Evolutionary conservation across 1,139 yeast species (phyloP).

Genomic region (Barnettozyma hawaiiensis): DNA sequence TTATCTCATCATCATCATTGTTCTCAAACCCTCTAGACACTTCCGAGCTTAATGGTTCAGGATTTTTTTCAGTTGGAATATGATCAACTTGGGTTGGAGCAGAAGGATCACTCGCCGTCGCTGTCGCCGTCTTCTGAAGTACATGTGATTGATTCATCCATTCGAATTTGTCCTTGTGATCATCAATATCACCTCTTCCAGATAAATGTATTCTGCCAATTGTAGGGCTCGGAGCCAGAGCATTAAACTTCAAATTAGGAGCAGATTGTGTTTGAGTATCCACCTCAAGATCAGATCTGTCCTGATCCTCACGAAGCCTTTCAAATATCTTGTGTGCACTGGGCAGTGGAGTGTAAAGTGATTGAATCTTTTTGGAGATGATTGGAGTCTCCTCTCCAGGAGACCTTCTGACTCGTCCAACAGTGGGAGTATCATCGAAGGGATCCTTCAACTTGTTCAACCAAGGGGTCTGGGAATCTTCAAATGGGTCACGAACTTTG

Average conservation of each 20-base stretch:
- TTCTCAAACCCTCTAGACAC: background rate
- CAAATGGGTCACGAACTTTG: conserved; percentile 18
- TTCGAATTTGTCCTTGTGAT: background rate
- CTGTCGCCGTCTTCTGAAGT: background rate
- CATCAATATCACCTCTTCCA: background rate
- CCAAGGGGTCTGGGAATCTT: conserved; percentile 25
- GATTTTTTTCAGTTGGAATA: background rate
- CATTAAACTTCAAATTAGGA: conserved; percentile 18
- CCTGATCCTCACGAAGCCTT: conserved; percentile 18
- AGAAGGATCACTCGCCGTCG: background rate
- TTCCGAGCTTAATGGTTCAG: background rate
- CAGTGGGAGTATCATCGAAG: conserved; percentile 24
- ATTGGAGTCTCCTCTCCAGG: conserved; percentile 13
- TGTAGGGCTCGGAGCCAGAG: conserved; percentile 9
- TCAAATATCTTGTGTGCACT: conserved; percentile 21
- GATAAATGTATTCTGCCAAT: background rate
- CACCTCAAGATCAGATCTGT: conserved; percentile 15
- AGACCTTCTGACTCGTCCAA: conserved; percentile 6
- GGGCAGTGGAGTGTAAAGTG: conserved; percentile 12
- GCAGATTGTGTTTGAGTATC: conserved; percentile 21
- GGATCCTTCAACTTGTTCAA: conserved; percentile 24
- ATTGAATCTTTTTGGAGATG: background rate
- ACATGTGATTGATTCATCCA: background rate
- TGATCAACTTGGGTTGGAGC: background rate
- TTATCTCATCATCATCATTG: background rate